Base-by-base conservation (phyloP, 108 stramenopile genomes). In the Skeletonema marinoi region DNA sequence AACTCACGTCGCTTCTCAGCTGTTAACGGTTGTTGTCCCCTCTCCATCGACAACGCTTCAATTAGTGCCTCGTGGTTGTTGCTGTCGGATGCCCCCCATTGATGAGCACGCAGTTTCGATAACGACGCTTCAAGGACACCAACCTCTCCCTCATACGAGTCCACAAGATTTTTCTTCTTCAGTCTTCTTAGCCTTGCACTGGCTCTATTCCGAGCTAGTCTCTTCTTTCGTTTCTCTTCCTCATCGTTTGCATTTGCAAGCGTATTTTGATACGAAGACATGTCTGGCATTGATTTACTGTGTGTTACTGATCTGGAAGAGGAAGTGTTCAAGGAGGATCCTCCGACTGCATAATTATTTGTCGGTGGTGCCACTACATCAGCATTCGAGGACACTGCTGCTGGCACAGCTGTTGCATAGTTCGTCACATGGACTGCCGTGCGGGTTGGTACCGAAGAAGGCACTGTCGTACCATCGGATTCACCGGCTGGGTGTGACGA, bases 91-190 rank as follows among this genome's bases (percentile, higher is more conserved):
- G 54, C 68, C 6, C 91, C 93, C 93, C 93, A 93, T 64, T 82
- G 71, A 71, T 93, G 93, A 30, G 86, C 83, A 32, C 83, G 64
- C 13, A 96, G 81, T 69, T 94, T 91, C 54, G 87, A 66, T 25
- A 96, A 63, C 25, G 90, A 84, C 48, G 87, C 77, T 86, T 96
- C 95, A 44, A 96, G 64, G 35, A 93, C 88, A 6, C 92, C 92
- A 14, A 96, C 95, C 83, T 96, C 95, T 39, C 90, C 87, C 82
- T 96, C 95, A 62, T 96, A 96, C 7, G 89, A 90, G 62, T 96
- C 95, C 0, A 96, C 94, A 77, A 96, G 80, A 74, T 93, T 94
- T 73, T 96, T 96, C 78, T 96, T 96, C 65, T 92, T 88, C 38
- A 94, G 69, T 30, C 95, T 68, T 32, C 95, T 86, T 25, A 94